Evolutionary conservation across 2,329 filamentous ascomycete genomes (phyloP).

Genomic region (Colletotrichum chlorophyti): DNA sequence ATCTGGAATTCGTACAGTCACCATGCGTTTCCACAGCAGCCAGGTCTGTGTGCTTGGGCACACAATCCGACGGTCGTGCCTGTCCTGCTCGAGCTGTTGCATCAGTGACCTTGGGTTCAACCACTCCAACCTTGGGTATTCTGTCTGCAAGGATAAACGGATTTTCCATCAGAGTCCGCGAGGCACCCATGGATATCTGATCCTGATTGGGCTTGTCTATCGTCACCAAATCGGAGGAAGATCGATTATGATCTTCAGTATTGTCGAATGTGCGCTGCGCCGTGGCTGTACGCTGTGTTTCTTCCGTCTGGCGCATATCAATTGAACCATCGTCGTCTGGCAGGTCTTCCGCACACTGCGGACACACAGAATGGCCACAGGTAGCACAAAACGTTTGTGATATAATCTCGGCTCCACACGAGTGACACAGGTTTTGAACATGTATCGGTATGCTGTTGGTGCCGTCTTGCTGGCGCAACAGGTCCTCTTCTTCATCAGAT

Average conservation of each 20-base stretch:
- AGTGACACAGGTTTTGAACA: conserved; percentile 52
- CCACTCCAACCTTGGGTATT: conserved; percentile 28
- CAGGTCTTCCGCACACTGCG: conserved; percentile 50
- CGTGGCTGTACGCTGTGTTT: not conserved
- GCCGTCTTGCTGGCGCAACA: conserved; percentile 36
- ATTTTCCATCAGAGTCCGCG: conserved; percentile 36
- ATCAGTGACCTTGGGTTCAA: conserved; percentile 33
- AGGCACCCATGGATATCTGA: not conserved
- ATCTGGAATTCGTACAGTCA: conserved; percentile 37
- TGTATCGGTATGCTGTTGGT: conserved; percentile 36
- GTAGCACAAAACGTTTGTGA: conserved; percentile 48
- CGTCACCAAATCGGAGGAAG: not conserved
- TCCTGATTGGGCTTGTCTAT: conserved; percentile 8
- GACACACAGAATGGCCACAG: conserved; percentile 59
- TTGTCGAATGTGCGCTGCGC: not conserved
- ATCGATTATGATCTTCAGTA: not conserved
- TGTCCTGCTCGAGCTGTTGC: conserved; percentile 30
- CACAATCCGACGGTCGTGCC: conserved; percentile 37
- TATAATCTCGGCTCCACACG: conserved; percentile 51
- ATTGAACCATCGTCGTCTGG: conserved; percentile 29
- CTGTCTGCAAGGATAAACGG: conserved; percentile 42
- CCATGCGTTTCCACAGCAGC: conserved; percentile 28
- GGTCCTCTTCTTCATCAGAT: conserved; percentile 42
- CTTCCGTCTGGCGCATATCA: not conserved
- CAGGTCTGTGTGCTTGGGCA: conserved; percentile 31